Evolutionary conservation across 2,329 filamentous ascomycete genomes (phyloP), one percentile per base, ranked within the genome.

Genomic region (Dendryphion nanum): DNA sequence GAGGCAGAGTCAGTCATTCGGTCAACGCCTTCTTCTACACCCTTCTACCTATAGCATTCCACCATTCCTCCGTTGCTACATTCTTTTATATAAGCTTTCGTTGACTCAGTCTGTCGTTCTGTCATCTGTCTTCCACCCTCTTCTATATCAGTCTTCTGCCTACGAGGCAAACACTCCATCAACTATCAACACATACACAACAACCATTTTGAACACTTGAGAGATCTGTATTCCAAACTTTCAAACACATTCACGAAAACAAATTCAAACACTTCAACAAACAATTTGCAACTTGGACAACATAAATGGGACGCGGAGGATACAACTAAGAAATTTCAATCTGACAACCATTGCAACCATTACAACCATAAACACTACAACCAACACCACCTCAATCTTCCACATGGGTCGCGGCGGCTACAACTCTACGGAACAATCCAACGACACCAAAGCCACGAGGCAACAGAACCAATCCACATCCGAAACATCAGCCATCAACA

Each of bases 401-500:
- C 30, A 6, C 26, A 66, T 62, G 61, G 63, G 60, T 47, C 66
- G 66, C 14, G 37, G 64, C 47, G 68, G 67, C 35, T 72, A 71
- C 63, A 71, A 71, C 63, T 68, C 56, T 53, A 45, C 29, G 42
- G 24, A 30, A 30, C 16, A 8, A 16, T 21, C 34, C 39, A 37
- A 29, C 41, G 6, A 14, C 23, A 18, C 34, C 31, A n/a, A n/a
- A 37, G 36, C 45, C 45, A 54, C 49, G 20, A 48, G 35, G 43
- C 47, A 37, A 40, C 41, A 41, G 30, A 44, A 30, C 47, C 23
- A 24, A n/a, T n/a, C n/a, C n/a, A n/a, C 33, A 31, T 42, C 30
- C 29, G 18, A 38, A 17, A 30, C 24, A 20, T 26, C 23, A 28
- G 47, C 36, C 37, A 37, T 44, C 48, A 50, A 31, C 37, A 60